Conservation (phyloP, 495 filamentous ascomycete genomes). For the Acidiella bohemica region DNA sequence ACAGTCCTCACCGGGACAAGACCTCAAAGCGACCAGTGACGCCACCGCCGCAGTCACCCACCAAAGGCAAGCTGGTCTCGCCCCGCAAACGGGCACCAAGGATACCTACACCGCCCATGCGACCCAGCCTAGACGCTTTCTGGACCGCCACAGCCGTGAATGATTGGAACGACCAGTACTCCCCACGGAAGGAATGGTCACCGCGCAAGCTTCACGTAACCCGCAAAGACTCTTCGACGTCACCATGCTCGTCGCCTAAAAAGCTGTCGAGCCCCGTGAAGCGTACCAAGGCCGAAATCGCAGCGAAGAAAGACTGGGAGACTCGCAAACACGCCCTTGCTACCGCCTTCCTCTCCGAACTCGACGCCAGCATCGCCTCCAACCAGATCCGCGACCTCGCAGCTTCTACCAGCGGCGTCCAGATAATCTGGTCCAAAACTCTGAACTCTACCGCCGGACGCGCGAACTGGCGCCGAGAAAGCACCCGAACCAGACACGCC, state of each 20-base stretch:
- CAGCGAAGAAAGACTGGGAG: constrained; percentile 52
- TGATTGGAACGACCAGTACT: constrained; percentile 71
- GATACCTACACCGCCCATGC: constrained; percentile 45
- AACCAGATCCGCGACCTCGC: constrained; percentile 49
- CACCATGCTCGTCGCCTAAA: constrained; percentile 17
- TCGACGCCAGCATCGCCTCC: constrained; percentile 53
- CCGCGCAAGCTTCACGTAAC: constrained; percentile 18
- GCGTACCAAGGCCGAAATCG: constrained; percentile 21
- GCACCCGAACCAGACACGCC: constrained; percentile 26
- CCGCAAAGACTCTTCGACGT: constrained; percentile 10
- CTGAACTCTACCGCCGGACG: constrained; percentile 78
- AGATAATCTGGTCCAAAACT: constrained; percentile 69
- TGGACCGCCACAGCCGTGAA: constrained; percentile 66
- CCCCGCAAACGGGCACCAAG: constrained; percentile 37
- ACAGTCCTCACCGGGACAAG: constrained; percentile 19
- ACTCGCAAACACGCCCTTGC: constrained; percentile 52
- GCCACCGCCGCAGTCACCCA: constrained; percentile 35
- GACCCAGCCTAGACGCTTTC: constrained; percentile 61
- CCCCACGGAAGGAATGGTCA: constrained; percentile 43
- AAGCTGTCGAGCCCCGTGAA: constrained; percentile 34
- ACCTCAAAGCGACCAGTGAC: constrained; percentile 12
- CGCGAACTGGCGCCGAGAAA: constrained; percentile 65
- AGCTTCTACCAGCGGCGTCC: constrained; percentile 58
- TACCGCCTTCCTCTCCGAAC: constrained; percentile 50
- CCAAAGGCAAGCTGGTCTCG: constrained; percentile 34